Percentiles rank a stretch among this genome's conserved stretches.
phyloP scores from a whole-genome alignment of 106 monocot genomes.

The Cymbidium sinense region DNA sequence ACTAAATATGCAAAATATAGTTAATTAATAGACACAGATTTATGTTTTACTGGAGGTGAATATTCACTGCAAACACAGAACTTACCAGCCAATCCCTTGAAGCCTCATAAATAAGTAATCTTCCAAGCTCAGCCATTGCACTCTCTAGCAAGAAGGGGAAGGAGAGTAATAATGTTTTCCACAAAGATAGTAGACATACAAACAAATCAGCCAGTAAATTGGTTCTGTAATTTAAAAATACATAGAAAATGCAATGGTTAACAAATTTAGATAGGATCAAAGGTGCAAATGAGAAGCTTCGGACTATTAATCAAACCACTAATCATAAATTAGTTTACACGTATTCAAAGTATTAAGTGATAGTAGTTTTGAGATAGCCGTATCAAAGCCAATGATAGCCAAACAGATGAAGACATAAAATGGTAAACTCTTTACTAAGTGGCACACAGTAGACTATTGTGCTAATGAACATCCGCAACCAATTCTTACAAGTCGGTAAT shows the following conservation, averaged over 20 bases:
- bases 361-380: not conserved
- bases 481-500: not conserved
- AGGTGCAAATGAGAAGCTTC: not conserved
- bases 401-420: not conserved
- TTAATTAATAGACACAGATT: not conserved
- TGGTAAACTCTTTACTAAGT: not conserved
- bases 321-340: not conserved
- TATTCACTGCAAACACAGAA: conserved; percentile 3
- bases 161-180: not conserved
- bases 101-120: conserved; percentile 92
- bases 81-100: conserved; percentile 97
- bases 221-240: not conserved
- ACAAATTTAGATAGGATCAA: not conserved
- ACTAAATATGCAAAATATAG: not conserved
- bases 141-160: conserved; percentile 32
- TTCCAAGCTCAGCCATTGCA: conserved; percentile 93
- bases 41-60: not conserved
- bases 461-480: not conserved
- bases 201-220: not conserved
- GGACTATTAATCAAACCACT: not conserved
- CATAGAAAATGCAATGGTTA: not conserved
- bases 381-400: not conserved
- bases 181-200: not conserved
- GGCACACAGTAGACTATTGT: not conserved
- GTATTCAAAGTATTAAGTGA: not conserved